Evolutionary conservation across 2,329 filamentous ascomycete species (phyloP).

Genomic region (Pseudogymnoascus sp.): DNA sequence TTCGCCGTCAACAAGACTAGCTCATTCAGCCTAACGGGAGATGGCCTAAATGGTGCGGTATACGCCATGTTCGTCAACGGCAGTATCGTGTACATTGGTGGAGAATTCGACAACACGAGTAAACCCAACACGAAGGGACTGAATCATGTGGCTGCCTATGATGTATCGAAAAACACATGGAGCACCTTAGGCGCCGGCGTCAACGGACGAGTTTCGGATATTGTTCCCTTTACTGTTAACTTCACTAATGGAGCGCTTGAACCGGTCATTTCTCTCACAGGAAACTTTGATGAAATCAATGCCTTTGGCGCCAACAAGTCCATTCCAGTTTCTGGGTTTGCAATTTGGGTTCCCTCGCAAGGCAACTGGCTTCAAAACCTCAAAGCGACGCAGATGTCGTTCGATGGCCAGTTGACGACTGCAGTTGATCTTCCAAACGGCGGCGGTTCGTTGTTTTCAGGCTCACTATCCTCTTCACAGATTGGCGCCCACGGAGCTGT

Average conservation of each 20-base stretch:
- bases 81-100: slow-evolving; percentile 66
- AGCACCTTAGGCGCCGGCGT: slow-evolving; percentile 74
- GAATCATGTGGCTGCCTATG: slow-evolving; percentile 68
- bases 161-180: slow-evolving; percentile 62
- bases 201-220: slow-evolving; percentile 63
- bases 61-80: slow-evolving; percentile 58
- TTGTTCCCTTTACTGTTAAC: slow-evolving; percentile 74
- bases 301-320: slow-evolving; percentile 55
- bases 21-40: slow-evolving; percentile 51
- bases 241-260: slow-evolving; percentile 60
- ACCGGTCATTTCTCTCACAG: slow-evolving; percentile 68
- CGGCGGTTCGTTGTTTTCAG: slow-evolving; percentile 64
- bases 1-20: slow-evolving; percentile 61
- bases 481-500: slow-evolving; percentile 65
- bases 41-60: slow-evolving; percentile 76
- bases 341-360: slow-evolving; percentile 80
- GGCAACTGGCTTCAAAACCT: slow-evolving; percentile 85
- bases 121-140: slow-evolving; percentile 55
- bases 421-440: slow-evolving; percentile 53
- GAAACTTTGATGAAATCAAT: slow-evolving; percentile 65
- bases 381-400: slow-evolving; percentile 50
- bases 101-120: slow-evolving; percentile 69
- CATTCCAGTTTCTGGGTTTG: slow-evolving; percentile 63
- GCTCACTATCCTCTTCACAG: slow-evolving; percentile 71
- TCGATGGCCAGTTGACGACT: slow-evolving; percentile 65